Base-by-base conservation (phyloP, 2,329 filamentous ascomycete genomes). In the Penicillium sp. region DNA sequence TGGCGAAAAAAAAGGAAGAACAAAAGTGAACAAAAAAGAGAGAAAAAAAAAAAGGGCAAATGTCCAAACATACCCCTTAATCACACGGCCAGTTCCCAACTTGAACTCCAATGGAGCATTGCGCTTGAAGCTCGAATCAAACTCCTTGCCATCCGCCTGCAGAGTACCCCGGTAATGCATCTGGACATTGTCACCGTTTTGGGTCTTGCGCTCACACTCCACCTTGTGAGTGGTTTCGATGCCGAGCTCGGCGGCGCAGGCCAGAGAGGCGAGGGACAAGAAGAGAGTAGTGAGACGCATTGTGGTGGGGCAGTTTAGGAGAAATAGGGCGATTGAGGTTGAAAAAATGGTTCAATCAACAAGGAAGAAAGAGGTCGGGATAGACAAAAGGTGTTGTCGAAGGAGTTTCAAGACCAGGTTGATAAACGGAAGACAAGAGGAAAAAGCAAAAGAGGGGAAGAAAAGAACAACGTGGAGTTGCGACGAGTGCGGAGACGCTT, bases 151-250 rank as follows among this genome's bases (percentile, higher is more conserved):
- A 55, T 83, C 81, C 44, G 75, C 73, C 53, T 82, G 78, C 29
- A 96, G 80, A 1, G 86, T 93, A 60, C 91, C 91, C 47, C 80
- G 80, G 77, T 97, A 96, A 76, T 96, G 90, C 63, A 96, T 89
- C 47, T 83, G 76, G 65, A 96, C 83, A 55, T 76, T 82, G 73
- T 96, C 90, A 57, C 89, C 89, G 53, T 78, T 81, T 63, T 79
- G 63, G 12, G 82, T 86, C 75, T 88, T 90, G 70, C 89, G 84
- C 43, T 82, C 81, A 76, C 90, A 96, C 58, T 88, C 81, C 55
- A 87, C 85, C 26, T 80, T 75, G 50, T 82, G 77, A 44, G 83
- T 86, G 57, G 88, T 82, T 57, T 95, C 83, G 66, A 95, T 87
- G 70, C 86, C 80, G 59, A 95, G 81, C 58, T 69, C 61, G 45